Conservation (phyloP, 1,284 basidiomycete genomes). For the Gomphus sp. region DNA sequence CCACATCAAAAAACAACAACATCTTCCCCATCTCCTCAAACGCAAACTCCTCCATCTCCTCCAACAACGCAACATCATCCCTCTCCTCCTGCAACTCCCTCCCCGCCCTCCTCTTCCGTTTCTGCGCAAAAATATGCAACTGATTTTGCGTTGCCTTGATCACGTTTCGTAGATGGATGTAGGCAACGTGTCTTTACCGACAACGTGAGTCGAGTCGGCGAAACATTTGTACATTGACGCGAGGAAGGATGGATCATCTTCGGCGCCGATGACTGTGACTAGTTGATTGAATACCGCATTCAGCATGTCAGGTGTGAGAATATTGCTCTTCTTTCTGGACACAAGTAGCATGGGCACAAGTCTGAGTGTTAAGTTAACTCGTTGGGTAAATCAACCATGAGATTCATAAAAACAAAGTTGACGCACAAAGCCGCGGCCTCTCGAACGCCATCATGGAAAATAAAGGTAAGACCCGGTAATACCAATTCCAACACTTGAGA, state of each 20-base stretch:
- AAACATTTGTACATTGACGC: conserved; percentile 72
- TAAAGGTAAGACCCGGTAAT: conserved; percentile 61
- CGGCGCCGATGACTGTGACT: conserved; percentile 54
- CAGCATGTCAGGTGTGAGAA: conserved; percentile 63
- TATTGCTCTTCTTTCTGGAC: conserved; percentile 63
- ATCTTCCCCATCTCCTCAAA: conserved; percentile 66
- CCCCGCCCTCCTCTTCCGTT: conserved; percentile 37
- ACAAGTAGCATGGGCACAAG: conserved; percentile 63
- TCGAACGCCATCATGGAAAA: conserved; percentile 75
- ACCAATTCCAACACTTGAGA: conserved; percentile 61
- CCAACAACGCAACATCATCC: conserved; percentile 59
- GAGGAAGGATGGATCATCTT: conserved; percentile 66
- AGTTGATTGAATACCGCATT: conserved; percentile 60
- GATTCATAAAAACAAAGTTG: background rate
- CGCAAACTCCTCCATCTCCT: conserved; percentile 69
- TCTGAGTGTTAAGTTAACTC: no score
- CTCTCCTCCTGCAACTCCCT: conserved; percentile 41
- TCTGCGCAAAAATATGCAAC: conserved; percentile 55
- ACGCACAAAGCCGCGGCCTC: conserved; percentile 69
- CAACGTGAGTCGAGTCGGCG: conserved; percentile 53
- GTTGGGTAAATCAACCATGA: background rate
- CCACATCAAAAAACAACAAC: conserved; percentile 41
- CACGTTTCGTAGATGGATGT: conserved; percentile 43
- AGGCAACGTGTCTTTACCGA: conserved; percentile 41
- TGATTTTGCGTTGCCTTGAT: conserved; percentile 63